Evolutionary conservation across 2,329 filamentous ascomycete genomes (phyloP).

Genomic region (Colletotrichum sp.): DNA sequence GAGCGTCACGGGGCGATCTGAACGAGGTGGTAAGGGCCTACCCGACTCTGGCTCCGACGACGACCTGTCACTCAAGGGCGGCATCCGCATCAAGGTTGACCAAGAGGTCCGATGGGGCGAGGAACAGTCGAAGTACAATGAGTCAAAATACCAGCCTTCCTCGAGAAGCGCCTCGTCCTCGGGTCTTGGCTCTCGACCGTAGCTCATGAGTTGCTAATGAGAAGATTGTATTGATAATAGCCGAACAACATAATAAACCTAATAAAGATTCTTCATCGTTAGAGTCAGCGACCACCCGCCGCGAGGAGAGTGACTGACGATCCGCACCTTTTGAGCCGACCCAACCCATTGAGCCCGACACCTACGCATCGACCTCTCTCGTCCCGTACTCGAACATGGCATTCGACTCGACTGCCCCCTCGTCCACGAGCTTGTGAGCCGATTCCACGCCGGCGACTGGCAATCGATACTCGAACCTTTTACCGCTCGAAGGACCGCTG

Average conservation of each 20-base stretch:
- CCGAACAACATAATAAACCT: not conserved
- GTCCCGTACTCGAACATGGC: conserved; percentile 29
- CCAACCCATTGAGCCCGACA: not conserved
- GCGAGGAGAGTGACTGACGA: not conserved
- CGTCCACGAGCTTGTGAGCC: conserved; percentile 35
- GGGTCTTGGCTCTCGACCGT: not conserved
- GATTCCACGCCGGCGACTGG: conserved; percentile 36
- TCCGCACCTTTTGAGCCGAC: not conserved
- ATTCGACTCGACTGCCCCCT: conserved; percentile 34
- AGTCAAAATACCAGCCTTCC: not conserved
- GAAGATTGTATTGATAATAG: not conserved
- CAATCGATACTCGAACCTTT: conserved; percentile 32
- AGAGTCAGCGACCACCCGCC: not conserved
- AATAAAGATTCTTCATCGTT: not conserved
- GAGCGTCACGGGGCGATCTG: not conserved
- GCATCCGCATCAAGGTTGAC: conserved; percentile 6
- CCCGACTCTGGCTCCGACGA: not conserved
- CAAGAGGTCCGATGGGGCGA: conserved; percentile 13
- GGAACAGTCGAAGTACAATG: not conserved
- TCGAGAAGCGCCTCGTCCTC: not conserved
- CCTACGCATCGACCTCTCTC: conserved; percentile 12
- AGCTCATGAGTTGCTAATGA: conserved; percentile 1
- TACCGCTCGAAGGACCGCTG: not conserved
- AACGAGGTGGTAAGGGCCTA: not conserved
- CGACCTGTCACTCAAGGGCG: not conserved